phyloP scores from a whole-genome alignment of 805 yeast genomes.

The Trichomonascus vanleenenianus region DNA sequence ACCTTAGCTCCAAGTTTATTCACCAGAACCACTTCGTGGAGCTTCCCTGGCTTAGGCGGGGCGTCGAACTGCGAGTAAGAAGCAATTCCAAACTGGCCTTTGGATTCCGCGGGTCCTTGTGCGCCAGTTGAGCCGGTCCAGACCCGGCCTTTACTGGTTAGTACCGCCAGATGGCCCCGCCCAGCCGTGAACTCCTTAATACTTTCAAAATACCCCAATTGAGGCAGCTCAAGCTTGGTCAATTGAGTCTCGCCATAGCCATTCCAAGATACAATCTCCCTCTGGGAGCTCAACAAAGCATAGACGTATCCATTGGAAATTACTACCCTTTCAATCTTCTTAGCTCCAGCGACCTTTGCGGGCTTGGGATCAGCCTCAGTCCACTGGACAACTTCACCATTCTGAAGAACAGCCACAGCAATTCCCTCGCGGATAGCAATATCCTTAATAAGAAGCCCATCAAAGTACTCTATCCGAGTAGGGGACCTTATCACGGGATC shows the following conservation, averaged over 20 bases:
- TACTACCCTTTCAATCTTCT: conserved; percentile 36
- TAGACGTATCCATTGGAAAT: conserved; percentile 41
- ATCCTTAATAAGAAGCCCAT: conserved; percentile 48
- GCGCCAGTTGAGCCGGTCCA: conserved; percentile 56
- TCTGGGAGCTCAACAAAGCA: conserved; percentile 35
- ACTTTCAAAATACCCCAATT: conserved; percentile 39
- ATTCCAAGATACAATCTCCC: conserved; percentile 26
- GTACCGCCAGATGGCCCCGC: conserved; percentile 54
- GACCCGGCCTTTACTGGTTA: conserved; percentile 53
- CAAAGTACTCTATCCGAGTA: conserved; percentile 53
- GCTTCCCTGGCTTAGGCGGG: conserved; percentile 41
- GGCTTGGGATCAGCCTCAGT: conserved; percentile 26
- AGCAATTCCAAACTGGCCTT: conserved; percentile 85
- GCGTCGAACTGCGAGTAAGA: conserved; percentile 54
- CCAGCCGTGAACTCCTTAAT: conserved; percentile 54
- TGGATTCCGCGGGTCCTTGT: conserved; percentile 20
- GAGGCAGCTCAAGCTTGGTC: conserved; percentile 2
- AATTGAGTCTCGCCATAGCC: neutral
- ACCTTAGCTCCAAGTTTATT: conserved; percentile 41
- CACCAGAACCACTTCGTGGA: conserved; percentile 51
- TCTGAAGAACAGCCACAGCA: conserved; percentile 50
- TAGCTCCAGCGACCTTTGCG: conserved; percentile 37
- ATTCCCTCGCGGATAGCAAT: conserved; percentile 43
- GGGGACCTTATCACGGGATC: conserved; percentile 43
- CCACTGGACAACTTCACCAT: conserved; percentile 74